Evolutionary conservation across 805 yeast genomes (phyloP).

Genomic region (Cyberlindnera saturnus): DNA sequence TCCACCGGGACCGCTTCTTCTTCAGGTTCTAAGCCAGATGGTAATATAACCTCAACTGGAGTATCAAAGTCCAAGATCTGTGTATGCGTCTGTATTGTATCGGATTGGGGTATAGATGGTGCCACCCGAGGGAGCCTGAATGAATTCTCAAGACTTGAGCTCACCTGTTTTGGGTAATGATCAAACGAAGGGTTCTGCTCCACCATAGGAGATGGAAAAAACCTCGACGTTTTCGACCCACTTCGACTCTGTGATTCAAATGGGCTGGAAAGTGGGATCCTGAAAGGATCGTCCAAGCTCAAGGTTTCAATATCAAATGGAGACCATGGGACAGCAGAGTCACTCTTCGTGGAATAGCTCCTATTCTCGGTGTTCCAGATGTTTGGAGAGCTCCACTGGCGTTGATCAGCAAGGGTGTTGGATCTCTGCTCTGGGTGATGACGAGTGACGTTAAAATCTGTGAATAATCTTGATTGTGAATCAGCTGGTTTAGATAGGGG

Average conservation of each 20-base stretch:
- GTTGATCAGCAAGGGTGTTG: constrained; percentile 2
- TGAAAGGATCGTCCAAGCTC: constrained; percentile 14
- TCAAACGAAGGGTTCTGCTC: constrained; percentile 15
- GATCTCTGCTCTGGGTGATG: neutral
- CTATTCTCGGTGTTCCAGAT: constrained; percentile 23
- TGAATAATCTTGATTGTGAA: constrained; percentile 6
- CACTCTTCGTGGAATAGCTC: constrained; percentile 21
- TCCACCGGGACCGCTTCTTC: neutral
- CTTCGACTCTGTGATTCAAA: constrained; percentile 2
- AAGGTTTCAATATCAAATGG: constrained; percentile 20
- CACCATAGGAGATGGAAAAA: constrained; percentile 21
- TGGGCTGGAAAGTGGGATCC: constrained; percentile 4
- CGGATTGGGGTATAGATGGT: neutral
- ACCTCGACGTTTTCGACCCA: constrained; percentile 18
- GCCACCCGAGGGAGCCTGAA: neutral
- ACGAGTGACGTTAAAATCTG: constrained; percentile 1
- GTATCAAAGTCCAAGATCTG: neutral
- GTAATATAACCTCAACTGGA: neutral
- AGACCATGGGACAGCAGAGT: constrained; percentile 23
- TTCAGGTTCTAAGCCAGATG: neutral
- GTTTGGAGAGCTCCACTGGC: constrained; percentile 17
- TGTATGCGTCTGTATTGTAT: constrained; percentile 1
- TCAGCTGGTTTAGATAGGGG: constrained; percentile 19
- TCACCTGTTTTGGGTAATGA: constrained; percentile 10
- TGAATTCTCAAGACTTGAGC: neutral